A percentile compares a stretch with the other conserved stretches of the same genome.
Evolutionary conservation across 345 rosid species (phyloP).

Genomic region (Kernera saxatilis): DNA sequence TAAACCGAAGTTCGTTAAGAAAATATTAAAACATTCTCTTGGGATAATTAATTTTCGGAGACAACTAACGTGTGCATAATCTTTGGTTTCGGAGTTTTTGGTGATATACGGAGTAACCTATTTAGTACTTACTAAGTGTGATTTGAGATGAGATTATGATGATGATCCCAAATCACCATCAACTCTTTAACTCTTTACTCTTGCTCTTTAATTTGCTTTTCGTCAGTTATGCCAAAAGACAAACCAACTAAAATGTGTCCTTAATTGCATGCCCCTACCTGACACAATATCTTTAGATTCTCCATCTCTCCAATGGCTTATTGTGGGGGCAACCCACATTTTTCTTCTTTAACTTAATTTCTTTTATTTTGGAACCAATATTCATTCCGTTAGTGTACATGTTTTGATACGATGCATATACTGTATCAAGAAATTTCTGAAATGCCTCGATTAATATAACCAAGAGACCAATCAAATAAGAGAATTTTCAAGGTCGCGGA

Average conservation of each 20-base stretch:
- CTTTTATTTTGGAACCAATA: neutral
- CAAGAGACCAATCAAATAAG: neutral
- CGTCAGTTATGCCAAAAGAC: slow-evolving; percentile 9
- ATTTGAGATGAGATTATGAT: neutral
- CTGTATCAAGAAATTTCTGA: neutral
- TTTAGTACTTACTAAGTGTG: neutral
- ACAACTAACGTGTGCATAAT: neutral
- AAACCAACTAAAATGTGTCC: slow-evolving; percentile 9
- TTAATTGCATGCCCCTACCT: slow-evolving; percentile 1
- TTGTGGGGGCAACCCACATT: slow-evolving; percentile 5
- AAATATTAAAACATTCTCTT: neutral
- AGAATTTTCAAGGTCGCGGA: neutral
- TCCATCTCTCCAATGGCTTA: slow-evolving; percentile 6
- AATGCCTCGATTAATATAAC: neutral
- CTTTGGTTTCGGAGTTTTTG: neutral
- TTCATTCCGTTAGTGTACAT: neutral
- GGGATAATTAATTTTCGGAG: neutral
- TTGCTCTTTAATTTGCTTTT: slow-evolving; percentile 1
- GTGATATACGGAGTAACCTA: neutral
- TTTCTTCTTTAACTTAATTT: slow-evolving; percentile 10
- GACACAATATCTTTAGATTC: slow-evolving; percentile 15
- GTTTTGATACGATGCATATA: neutral
- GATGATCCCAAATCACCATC: slow-evolving; percentile 10
- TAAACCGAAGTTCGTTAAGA: neutral
- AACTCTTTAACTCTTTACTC: neutral